Evolutionary conservation across 306 rosid species (phyloP), one percentile per base, ranked within the genome.

Genomic region (Morella rubra): DNA sequence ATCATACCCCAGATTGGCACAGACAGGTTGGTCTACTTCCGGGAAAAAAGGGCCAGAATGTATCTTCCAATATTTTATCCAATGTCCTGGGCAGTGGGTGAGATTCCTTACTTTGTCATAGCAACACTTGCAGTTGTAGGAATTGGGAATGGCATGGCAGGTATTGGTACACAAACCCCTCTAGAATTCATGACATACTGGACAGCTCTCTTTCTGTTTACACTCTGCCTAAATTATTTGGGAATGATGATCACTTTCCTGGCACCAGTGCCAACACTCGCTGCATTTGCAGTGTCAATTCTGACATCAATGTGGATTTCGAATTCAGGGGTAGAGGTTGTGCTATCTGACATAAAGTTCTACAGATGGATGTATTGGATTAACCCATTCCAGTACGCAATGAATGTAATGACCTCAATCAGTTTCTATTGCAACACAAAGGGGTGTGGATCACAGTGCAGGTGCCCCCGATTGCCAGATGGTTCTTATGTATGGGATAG

Each of bases 341-440:
- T 73, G 10, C 44, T 58, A 44, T 56, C 24, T 2, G 18, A 56
- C 37, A 56, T 22, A 7, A 73, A 73, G 65, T 20, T 22, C 13
- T 73, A 73, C 69, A 61, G 41, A 46, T 73, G 69, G 54, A 44
- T 73, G 77, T 73, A 22, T 22, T 58, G 55, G 54, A 73, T 42
- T 27, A 73, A 58, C 45, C 77, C 69, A 58, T 22, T 73, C 55
- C 56, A 73, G 19, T 15, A 14, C 22, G 69, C 54, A 73, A 58
- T 73, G 76, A 73, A 73, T 44, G 76, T 51, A 42, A 20, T 55
- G 76, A 73, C 76, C 65, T 73, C 68, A 42, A 42, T 73, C 54
- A 73, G 55, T 73, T 73, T 73, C 49, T 73, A 73, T 6, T 20
- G 76, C 7, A 22, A 55, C 44, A 73, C 41, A 42, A 8, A 56